Base-by-base conservation (phyloP, 305 asterid species). In the Fraxinus ornus region DNA sequence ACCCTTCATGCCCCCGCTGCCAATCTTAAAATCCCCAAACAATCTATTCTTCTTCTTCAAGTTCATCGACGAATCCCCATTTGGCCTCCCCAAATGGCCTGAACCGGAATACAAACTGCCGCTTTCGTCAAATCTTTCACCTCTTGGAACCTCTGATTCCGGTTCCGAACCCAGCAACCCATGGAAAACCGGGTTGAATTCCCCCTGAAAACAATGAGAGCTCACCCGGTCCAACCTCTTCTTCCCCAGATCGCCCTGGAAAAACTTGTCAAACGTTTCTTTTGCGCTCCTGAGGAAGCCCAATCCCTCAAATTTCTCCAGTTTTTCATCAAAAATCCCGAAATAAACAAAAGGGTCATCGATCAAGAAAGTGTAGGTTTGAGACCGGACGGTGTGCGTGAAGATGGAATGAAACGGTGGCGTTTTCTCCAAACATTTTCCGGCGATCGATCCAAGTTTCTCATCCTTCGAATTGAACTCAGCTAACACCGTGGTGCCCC, bases 191-290 rank as follows among this genome's bases (percentile, higher is more conserved):
- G 97, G 98, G 86, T 80, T 93, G 64, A 96, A 85, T 68, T 96
- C 98, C 0, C 98, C 98, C 79, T 96, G 99, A 73, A 90, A 92
- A 49, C 97, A 93, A 88, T 93, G 97, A 5, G 98, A 88, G 24
- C 80, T 85, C 84, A 91, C 22, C 1, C 44, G 81, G 62, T 82
- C 90, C 88, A 87, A 80, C 36, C 21, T 24, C 21, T 80, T 33
- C 83, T 35, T 84, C n/a, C 19, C 74, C 74, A 66, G 35, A 66
- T 76, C 83, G 5, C 81, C 89, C 7, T 84, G 78, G 12, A 39
- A 84, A 36, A 88, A 86, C 84, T 74, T 83, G 12, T 55, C 78
- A 32, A 91, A 94, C 37, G 97, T 91, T 7, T 81, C 90, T 77
- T 84, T 88, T 32, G 89, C 90, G 80, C 91, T 80, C 72, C 13